Base-by-base conservation (phyloP, 306 rosid species). In the Castanopsis chinensis region DNA sequence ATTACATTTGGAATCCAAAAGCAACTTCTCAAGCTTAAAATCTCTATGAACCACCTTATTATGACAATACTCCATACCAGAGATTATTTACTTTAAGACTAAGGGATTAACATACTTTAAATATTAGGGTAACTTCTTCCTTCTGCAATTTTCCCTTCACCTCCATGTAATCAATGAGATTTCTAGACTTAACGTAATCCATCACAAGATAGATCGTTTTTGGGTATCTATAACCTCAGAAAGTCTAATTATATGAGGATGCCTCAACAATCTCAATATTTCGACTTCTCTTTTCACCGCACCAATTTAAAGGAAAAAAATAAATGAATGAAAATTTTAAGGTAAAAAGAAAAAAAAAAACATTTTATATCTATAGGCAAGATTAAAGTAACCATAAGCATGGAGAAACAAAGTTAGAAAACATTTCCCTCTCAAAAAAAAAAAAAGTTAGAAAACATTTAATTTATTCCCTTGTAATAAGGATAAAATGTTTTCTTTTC, bases 11-110 rank as follows among this genome's bases (percentile, higher is more conserved):
- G 97, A 86, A 86, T 95, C 99, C 89, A 95, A 80, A 45, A 95
- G 96, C 79, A 95, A 83, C 88, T 92, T 95, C 76, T 95, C 99
- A 20, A 97, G 94, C 83, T 95, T 95, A 74, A 95, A 78, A 79
- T 95, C 99, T 74, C 99, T 89, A 72, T 95, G 99, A 79, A 88
- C 99, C 65, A 95, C 97, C 99, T 89, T 95, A 74, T 95, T 95
- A 83, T 95, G 99, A 83, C 98, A 92, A 72, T 92, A 89, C 90
- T 95, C 99, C 87, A 95, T 97, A 5, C 94, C 98, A 76, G 96
- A 91, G 76, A 95, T 92, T 75, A 95, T 91, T 97, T 95, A 87
- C 63, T 35, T 69, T 86, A 83, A 72, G 73, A 57, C 79, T 79
- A 28, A 77, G 17, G 75, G 71, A 19, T 63, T 37, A 55, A 68